Conservation (phyloP, 2,329 filamentous ascomycete species). For the Trichophyton benhamiae region DNA sequence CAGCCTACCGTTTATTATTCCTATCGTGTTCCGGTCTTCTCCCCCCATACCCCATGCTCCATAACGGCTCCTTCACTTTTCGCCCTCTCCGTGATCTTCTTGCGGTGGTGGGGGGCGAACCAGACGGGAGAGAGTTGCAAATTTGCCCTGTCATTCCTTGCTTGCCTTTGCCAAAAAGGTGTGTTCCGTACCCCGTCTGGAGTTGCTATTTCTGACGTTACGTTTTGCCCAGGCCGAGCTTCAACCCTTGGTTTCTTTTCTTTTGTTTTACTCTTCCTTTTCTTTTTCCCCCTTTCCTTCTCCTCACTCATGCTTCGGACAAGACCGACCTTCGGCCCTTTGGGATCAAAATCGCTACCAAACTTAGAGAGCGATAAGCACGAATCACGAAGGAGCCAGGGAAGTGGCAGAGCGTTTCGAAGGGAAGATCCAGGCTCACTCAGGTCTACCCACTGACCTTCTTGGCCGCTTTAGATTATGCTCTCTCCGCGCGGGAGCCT, state of each 20-base stretch:
- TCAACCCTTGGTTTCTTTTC: not conserved
- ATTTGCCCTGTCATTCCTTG: not conserved
- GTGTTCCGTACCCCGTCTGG: not conserved
- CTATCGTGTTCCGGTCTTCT: not conserved
- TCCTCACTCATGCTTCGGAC: not conserved
- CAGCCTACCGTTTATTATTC: not conserved
- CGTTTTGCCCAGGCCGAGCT: not conserved
- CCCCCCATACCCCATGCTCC: not conserved
- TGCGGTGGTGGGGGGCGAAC: not conserved
- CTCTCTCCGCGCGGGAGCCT: not conserved
- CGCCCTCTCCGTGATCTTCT: not conserved
- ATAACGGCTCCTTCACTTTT: not conserved
- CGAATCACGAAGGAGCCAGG: not conserved
- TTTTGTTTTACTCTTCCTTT: not conserved
- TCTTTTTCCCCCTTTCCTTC: not conserved
- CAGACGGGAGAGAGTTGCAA: not conserved
- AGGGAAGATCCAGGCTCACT: not conserved
- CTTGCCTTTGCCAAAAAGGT: not conserved
- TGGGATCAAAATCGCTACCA: not conserved
- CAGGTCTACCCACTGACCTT: not conserved
- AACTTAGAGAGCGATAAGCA: not conserved
- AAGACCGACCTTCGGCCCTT: not conserved
- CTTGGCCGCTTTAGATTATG: not conserved
- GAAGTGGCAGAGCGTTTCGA: not conserved
- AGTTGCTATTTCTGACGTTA: not conserved